These are phyloP conservation scores for Tuber melanosporum DNA, from an alignment of 495 filamentous ascomycete species.

Conservation along the genomic window DNA sequence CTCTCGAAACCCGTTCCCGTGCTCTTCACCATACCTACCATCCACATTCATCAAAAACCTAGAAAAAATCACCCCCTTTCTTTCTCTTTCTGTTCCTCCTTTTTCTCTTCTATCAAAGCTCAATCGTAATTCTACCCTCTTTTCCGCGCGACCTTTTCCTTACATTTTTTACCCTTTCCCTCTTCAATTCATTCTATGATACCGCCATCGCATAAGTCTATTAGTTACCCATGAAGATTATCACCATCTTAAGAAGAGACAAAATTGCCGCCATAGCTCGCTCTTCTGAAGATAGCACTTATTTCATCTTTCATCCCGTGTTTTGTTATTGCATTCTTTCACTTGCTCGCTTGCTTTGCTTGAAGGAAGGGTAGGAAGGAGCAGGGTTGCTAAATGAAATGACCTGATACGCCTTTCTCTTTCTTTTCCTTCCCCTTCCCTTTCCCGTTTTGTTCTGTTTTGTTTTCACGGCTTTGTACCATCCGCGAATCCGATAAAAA, in stretches of 20 bases:
- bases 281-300: not conserved
- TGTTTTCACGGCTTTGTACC: not conserved
- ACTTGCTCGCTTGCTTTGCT: not conserved
- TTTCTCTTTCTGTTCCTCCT: constrained; percentile 15
- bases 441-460: not conserved
- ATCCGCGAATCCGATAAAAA: not conserved
- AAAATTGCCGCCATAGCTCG: not conserved
- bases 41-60: constrained; percentile 16
- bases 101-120: not conserved
- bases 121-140: not conserved
- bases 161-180: not conserved
- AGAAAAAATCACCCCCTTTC: constrained; percentile 19
- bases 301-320: not conserved
- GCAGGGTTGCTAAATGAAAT: not conserved
- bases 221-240: not conserved
- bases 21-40: constrained; percentile 8
- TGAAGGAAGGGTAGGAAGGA: not conserved
- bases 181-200: not conserved
- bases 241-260: not conserved
- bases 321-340: not conserved
- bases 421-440: not conserved
- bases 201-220: not conserved
- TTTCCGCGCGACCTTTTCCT: not conserved
- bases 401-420: not conserved
- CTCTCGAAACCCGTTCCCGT: not conserved